Conservation (phyloP, 306 rosid species). For the Casuarina equisetifolia region DNA sequence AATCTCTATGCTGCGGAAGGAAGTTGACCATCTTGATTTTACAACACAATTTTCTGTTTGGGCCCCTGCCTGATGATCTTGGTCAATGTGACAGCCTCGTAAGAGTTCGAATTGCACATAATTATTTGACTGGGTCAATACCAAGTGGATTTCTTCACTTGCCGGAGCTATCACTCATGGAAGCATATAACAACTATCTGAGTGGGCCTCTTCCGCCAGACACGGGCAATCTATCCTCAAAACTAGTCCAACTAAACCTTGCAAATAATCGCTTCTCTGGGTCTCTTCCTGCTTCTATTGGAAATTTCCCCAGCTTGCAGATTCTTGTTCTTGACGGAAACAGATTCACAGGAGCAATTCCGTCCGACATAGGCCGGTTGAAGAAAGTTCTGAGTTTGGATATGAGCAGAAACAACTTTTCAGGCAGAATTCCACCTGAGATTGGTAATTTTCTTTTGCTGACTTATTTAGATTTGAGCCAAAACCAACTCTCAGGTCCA, state of each 20-base stretch:
- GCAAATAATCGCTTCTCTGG: slow-evolving; percentile 75
- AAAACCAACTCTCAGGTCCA: slow-evolving; percentile 74
- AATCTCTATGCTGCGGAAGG: slow-evolving; percentile 63
- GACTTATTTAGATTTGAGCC: slow-evolving; percentile 83
- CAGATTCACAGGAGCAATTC: slow-evolving; percentile 65
- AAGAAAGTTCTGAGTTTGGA: slow-evolving; percentile 61
- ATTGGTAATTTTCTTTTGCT: slow-evolving; percentile 57
- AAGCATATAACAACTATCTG: slow-evolving; percentile 76
- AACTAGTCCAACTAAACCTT: slow-evolving; percentile 68
- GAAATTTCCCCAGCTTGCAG: slow-evolving; percentile 67
- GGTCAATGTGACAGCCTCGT: slow-evolving; percentile 63
- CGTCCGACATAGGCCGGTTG: slow-evolving; percentile 62
- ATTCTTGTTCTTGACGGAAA: slow-evolving; percentile 64
- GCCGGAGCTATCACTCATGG: slow-evolving; percentile 71
- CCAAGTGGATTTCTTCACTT: slow-evolving; percentile 73
- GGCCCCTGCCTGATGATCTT: slow-evolving; percentile 72
- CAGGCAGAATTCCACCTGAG: slow-evolving; percentile 66
- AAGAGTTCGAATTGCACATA: slow-evolving; percentile 80
- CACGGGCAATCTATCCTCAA: slow-evolving; percentile 44
- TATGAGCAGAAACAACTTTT: slow-evolving; percentile 70
- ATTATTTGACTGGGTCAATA: slow-evolving; percentile 66
- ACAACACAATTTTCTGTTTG: slow-evolving; percentile 78
- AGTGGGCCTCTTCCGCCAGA: slow-evolving; percentile 59
- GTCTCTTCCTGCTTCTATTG: slow-evolving; percentile 61
- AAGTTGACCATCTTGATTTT: slow-evolving; percentile 63